These are phyloP conservation scores for Boletus sp. DNA, from an alignment of 768 basidiomycete genomes.

Conservation along the genomic window DNA sequence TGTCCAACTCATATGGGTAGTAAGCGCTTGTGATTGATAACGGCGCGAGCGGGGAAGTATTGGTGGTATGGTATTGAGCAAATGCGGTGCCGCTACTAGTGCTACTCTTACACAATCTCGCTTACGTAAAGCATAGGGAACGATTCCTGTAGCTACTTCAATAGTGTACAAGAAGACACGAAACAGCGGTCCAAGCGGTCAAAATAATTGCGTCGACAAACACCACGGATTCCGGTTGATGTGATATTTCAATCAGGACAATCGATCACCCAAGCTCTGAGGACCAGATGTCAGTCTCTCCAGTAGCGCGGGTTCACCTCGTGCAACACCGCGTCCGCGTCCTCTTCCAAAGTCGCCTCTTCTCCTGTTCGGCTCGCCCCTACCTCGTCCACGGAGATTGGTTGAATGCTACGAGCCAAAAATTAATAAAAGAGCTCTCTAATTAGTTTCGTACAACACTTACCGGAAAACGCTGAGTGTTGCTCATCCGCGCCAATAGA, in stretches of 20 bases:
- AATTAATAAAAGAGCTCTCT: not conserved
- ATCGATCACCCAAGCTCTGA: slow-evolving; percentile 18
- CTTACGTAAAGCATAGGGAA: slow-evolving; percentile 18
- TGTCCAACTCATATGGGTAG: slow-evolving; percentile 49
- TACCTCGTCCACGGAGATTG: slow-evolving; percentile 23
- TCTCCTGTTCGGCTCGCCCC: slow-evolving; percentile 11
- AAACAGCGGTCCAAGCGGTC: not conserved
- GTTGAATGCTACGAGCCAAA: slow-evolving; percentile 8
- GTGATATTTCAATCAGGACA: slow-evolving; percentile 12
- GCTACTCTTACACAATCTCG: not conserved
- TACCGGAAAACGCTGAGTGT: slow-evolving; percentile 21
- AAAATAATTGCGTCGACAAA: not conserved
- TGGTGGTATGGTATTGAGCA: not conserved
- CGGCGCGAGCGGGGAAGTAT: not conserved
- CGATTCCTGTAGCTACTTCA: not conserved
- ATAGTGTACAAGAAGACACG: not conserved
- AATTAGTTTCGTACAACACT: not conserved
- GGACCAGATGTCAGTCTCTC: slow-evolving; percentile 14
- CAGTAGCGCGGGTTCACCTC: slow-evolving; percentile 16
- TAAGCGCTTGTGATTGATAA: not conserved
- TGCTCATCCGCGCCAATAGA: slow-evolving; percentile 25
- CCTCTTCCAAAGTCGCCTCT: slow-evolving; percentile 23
- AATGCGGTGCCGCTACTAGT: not conserved
- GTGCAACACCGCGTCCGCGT: slow-evolving; percentile 19
- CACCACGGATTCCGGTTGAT: not conserved